Evolutionary conservation across 148 eudicot genomes (phyloP), one percentile per base, ranked within the genome.

Genomic region (Camellia lanceoleosa): DNA sequence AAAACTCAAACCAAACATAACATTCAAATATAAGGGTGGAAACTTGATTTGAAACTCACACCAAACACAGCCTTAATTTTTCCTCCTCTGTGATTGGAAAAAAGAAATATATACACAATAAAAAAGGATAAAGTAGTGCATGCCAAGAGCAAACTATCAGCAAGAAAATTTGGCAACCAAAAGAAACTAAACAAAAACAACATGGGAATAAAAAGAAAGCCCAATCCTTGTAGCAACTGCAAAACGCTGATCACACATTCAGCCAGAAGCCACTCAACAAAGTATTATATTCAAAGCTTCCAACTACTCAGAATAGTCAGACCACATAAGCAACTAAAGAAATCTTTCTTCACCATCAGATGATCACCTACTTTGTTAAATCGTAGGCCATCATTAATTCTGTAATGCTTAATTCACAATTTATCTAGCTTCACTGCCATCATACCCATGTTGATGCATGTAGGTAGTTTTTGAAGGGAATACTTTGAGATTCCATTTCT

Each of bases 231-330:
- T 7, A 10, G 38, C 41, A 41, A 52, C 16, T 20, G 62, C 46
- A 73, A 73, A 52, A 5, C 4, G 15, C 14, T 7, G 44, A 41
- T 42, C 15, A 42, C 7, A 42, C 9, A 68, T 55, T 55, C 20
- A 10, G 44, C 41, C 14, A 10, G 2, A 54, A 56, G 42, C 49
- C 30, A 56, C 64, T 55, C 14, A 18, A 14, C 11, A 73, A 14
- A 52, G 51, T n/a, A 74, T 56, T 55, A 4, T 10, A 55, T 43
- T 60, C 65, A 20, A 74, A 74, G 23, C n/a, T 74, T 47, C 77
- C 44, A 47, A 41, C 30, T 18, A 13, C 64, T 14, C 2, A 42
- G 7, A 51, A 30, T 30, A 30, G 38, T 30, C 38, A 30, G 38
- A 30, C 0, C 38, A 30, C 38, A 30, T 30, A 30, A 38, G 38